Evolutionary conservation across 1,139 yeast species (phyloP), one percentile per base, ranked within the genome.

Genomic region (Protomyces lactucae-debilis): DNA sequence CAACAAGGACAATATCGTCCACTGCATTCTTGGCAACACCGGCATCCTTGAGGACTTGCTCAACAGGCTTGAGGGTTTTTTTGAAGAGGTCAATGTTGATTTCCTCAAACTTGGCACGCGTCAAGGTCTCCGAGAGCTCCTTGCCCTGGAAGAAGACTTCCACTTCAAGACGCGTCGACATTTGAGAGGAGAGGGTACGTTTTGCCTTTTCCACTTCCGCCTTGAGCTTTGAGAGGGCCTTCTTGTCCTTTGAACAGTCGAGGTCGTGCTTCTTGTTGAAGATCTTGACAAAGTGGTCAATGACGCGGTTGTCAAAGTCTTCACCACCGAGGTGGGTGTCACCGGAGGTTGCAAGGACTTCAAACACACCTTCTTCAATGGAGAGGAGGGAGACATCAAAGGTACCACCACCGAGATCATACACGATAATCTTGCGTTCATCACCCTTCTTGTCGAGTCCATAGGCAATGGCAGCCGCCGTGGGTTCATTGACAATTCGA

Each of bases 391-490:
- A 89, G 70, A 89, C 95, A 84, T 89, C 96, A 75, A 89, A 89
- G 73, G 96, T 89, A 81, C 96, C 96, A 68, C 77, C 97, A 84
- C 97, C 97, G 73, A 91, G 84, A 80, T 91, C 97, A 80, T 88
- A 91, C 69, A 90, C 95, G 75, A 90, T 85, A 72, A 90, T 89
- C 80, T 89, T 95, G 76, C 87, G 87, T 79, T 89, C 93, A 71
- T 87, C 90, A 73, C 87, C 92, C 70, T 87, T 82, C 78, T 88
- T 87, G 79, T 92, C 97, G 73, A 92, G 83, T 71, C 98, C 98
- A 79, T 92, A 92, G 68, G 98, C 98, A 77, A 92, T 90, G 66
- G 97, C 97, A 68, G 98, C 97, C 60, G 98, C 98, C 65, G 98
- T 92, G 69, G 98, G 98, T 82, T 92, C 98, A 77, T 92, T 92